Conservation (phyloP, 2,329 filamentous ascomycete genomes). For the Monosporascus sp. region DNA sequence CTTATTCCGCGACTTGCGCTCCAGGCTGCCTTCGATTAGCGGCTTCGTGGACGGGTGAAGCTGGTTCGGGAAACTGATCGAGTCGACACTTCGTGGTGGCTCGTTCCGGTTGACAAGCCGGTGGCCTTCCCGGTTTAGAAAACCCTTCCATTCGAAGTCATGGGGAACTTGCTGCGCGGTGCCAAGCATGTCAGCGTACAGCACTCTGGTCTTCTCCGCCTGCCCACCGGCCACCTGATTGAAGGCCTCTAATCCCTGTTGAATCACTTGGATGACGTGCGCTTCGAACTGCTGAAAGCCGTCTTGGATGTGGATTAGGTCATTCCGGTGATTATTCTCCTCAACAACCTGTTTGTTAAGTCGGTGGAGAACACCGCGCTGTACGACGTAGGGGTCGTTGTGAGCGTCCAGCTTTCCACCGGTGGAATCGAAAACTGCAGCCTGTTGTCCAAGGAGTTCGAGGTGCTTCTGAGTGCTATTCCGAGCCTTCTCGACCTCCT, state of each 20-base stretch:
- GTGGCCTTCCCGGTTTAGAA: slow-evolving; percentile 64
- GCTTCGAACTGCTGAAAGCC: slow-evolving; percentile 84
- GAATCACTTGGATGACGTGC: slow-evolving; percentile 76
- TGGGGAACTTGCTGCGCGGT: slow-evolving; percentile 70
- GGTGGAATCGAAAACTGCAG: slow-evolving; percentile 71
- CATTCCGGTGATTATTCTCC: slow-evolving; percentile 93
- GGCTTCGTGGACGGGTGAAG: slow-evolving; percentile 73
- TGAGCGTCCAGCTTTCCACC: slow-evolving; percentile 64
- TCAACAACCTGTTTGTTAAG: slow-evolving; percentile 87
- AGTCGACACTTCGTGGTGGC: slow-evolving; percentile 66
- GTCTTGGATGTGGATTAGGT: slow-evolving; percentile 85
- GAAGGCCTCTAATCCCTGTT: slow-evolving; percentile 78
- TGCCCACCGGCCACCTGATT: slow-evolving; percentile 75
- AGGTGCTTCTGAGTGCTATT: slow-evolving; percentile 90
- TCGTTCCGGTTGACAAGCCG: slow-evolving; percentile 74
- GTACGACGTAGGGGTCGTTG: slow-evolving; percentile 85
- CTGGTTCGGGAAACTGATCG: slow-evolving; percentile 83
- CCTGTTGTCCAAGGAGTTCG: slow-evolving; percentile 82
- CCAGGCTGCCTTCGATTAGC: slow-evolving; percentile 80
- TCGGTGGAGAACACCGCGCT: slow-evolving; percentile 74
- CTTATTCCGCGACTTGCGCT: slow-evolving; percentile 87
- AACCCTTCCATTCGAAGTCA: slow-evolving; percentile 90
- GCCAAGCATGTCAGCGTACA: slow-evolving; percentile 79
- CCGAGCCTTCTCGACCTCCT: slow-evolving; percentile 87
- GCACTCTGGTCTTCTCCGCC: slow-evolving; percentile 70